Evolutionary conservation across 148 eudicot genomes (phyloP).

Genomic region (Amaranthus palmeri): DNA sequence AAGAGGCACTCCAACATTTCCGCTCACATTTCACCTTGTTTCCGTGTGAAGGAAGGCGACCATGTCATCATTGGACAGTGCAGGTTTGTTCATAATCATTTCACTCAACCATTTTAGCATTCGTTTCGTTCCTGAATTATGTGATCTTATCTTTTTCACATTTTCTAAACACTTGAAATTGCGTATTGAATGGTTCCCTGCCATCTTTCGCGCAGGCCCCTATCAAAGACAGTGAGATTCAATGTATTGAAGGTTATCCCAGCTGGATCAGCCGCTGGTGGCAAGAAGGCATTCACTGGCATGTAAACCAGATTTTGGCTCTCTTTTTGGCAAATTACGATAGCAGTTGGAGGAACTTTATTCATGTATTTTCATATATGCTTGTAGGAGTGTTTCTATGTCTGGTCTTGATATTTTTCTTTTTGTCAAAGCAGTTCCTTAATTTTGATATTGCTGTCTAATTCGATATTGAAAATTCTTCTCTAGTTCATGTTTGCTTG

Average conservation of each 20-base stretch:
- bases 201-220: conserved; percentile 30
- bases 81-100: conserved; percentile 28
- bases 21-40: conserved; percentile 58
- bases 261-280: conserved; percentile 47
- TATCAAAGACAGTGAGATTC: conserved; percentile 59
- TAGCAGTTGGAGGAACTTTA: conserved; percentile 7
- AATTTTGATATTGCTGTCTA: conserved; percentile 5
- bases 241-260: conserved; percentile 64
- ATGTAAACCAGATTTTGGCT: conserved; percentile 21
- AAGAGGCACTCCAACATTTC: conserved; percentile 62
- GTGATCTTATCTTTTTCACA: neutral
- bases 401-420: neutral
- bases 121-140: neutral
- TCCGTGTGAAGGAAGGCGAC: conserved; percentile 65
- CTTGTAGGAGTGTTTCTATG: conserved; percentile 16
- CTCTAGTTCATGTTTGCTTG: neutral
- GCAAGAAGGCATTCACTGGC: conserved; percentile 55
- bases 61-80: conserved; percentile 56
- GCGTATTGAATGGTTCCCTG: neutral
- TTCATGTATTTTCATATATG: conserved; percentile 13
- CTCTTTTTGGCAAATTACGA: neutral
- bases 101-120: neutral
- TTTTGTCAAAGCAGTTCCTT: conserved; percentile 8
- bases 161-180: neutral
- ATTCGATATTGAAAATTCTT: neutral